These are phyloP conservation scores for Leishmania arabica DNA, from an alignment of 208 protist genomes.

Conservation along the genomic window DNA sequence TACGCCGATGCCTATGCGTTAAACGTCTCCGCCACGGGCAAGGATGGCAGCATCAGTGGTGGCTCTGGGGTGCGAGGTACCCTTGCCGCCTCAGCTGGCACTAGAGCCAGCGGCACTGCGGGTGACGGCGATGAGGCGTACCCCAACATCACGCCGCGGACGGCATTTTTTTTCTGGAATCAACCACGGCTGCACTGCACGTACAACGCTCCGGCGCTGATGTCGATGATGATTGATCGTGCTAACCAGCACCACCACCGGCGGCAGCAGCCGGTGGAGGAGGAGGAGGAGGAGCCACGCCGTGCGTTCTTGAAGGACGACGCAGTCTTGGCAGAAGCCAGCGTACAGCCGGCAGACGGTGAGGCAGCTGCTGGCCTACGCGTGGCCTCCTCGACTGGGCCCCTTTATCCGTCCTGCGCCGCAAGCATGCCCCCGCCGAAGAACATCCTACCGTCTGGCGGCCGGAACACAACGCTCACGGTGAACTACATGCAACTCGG, in stretches of 20 bases:
- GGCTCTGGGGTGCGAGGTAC: not conserved
- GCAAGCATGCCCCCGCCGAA: conserved; percentile 10
- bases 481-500: conserved; percentile 30
- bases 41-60: not conserved
- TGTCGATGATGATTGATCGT: not conserved
- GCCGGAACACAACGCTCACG: conserved; percentile 4
- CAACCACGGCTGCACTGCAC: conserved; percentile 51
- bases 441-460: not conserved
- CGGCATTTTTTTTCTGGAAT: conserved; percentile 52
- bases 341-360: not conserved
- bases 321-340: not conserved
- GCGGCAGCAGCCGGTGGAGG: not conserved
- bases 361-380: not conserved
- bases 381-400: not conserved
- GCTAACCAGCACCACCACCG: not conserved
- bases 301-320: not conserved
- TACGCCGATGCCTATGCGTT: conserved; percentile 12
- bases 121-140: not conserved
- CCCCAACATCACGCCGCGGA: conserved; percentile 13
- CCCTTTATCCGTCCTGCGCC: conserved; percentile 17
- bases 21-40: not conserved
- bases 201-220: conserved; percentile 35
- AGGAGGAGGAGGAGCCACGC: not conserved
- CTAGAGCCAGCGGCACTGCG: not conserved
- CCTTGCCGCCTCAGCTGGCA: not conserved